Conservation (phyloP, 805 yeast species). For the Candida taoyuanica region DNA sequence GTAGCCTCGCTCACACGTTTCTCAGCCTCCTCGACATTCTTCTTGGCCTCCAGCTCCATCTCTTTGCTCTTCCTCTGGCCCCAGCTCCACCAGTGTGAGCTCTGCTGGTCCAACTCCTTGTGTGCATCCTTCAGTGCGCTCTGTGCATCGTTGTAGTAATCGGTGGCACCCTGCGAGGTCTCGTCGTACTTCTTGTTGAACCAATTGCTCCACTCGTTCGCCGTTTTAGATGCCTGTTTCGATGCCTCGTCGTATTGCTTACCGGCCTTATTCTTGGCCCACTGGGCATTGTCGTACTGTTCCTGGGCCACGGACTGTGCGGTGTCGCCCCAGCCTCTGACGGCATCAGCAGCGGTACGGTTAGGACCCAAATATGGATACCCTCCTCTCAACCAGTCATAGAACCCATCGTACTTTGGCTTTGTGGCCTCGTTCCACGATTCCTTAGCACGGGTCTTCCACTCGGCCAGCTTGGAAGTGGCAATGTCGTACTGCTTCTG, state of each 20-base stretch:
- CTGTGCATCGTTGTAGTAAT: conserved; percentile 29
- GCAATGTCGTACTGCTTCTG: conserved; percentile 21
- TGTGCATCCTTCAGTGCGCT: conserved; percentile 31
- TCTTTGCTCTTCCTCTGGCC: conserved; percentile 33
- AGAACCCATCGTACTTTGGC: conserved; percentile 15
- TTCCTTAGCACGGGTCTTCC: conserved; percentile 19
- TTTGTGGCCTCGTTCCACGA: conserved; percentile 10
- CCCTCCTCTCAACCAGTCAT: conserved; percentile 27
- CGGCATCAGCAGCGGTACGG: conserved; percentile 30
- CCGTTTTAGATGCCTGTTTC: conserved; percentile 7
- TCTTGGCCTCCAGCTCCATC: conserved; percentile 29
- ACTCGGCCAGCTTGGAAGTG: conserved; percentile 11
- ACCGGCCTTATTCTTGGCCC: conserved; percentile 3
- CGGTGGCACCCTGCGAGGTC: conserved; percentile 25
- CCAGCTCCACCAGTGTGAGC: conserved; percentile 38
- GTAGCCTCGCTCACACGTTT: conserved; percentile 18
- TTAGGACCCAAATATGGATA: conserved; percentile 26
- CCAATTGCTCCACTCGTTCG: conserved; percentile 23
- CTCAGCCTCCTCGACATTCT: conserved; percentile 28
- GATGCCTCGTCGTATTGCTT: conserved; percentile 6
- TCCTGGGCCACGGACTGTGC: conserved; percentile 41
- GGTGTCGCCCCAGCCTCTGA: conserved; percentile 44
- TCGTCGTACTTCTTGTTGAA: conserved; percentile 23
- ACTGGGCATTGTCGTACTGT: conserved; percentile 27
- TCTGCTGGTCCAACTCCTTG: conserved; percentile 29